Evolutionary conservation across 345 rosid species (phyloP), one percentile per base, ranked within the genome.

Genomic region (Xanthoceras sorbifolium): DNA sequence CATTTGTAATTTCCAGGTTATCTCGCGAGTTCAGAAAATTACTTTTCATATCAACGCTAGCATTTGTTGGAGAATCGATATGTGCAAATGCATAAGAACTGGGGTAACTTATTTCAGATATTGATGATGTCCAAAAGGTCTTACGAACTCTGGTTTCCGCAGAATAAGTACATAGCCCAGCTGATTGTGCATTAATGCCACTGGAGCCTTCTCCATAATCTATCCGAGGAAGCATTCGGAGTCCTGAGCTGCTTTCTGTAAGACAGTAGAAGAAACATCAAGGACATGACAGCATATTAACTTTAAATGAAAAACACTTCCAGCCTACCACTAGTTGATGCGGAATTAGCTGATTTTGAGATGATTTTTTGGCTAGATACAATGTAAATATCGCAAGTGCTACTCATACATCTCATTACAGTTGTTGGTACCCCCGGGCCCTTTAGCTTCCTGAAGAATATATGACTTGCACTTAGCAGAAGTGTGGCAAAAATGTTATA

Each of bases 401-500:
- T 81, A 50, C 94, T 90, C 73, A 93, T 85, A 81, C 59, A 76
- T 74, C 78, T 87, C 40, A 86, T 72, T 61, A 92, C 88, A 36
- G 79, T 84, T 67, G 75, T 79, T 32, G 97, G 92, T 74, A 87
- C 78, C 52, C 87, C 87, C 55, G 84, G 86, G 75, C 87, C 92
- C 78, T 74, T 90, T 60, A 80, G 62, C 81, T 77, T 90, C 90
- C 95, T 89, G 77, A 9, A 38, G 50, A 69, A 78, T 32, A 50
- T 26, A 69, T 40, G 36, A 38, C 22, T 54, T 31, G 71, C 36
- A 59, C 36, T 79, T 60, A 81, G 68, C 67, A 57, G 15, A 61
- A 22, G 12, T 11, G 12, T 11, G 48, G 18, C 1, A 63, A 46
- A 28, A 48, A 44, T 20, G n/a, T 28, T 61, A 22, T 12, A 32